Evolutionary conservation across 768 basidiomycete genomes (phyloP), one percentile per base, ranked within the genome.

Genomic region (Roridomyces roridus): DNA sequence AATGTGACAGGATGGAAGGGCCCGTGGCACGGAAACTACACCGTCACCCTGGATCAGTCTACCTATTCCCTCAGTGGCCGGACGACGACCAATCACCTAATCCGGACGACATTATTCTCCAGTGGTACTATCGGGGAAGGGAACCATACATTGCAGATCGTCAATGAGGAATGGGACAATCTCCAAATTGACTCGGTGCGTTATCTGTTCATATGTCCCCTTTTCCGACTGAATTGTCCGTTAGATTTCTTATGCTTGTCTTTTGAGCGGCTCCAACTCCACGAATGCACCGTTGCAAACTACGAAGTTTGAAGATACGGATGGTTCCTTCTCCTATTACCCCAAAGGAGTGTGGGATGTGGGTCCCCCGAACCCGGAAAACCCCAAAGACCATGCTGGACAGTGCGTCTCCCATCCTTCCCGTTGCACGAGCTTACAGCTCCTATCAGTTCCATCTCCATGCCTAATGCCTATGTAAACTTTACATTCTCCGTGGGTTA

Each of bases 121-220:
- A 28, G 25, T 21, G 17, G 15, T 17, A 14, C 20, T 24, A 35
- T 62, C 20, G 10, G 6, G 4, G n/a, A 26, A 5, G 61, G 52
- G 4, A 23, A 1, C 11, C 53, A 59, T 42, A 43, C 44, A 21
- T 35, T 58, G 39, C 28, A 8, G 11, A 55, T 62, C 31, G 25
- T 29, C 29, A 63, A 63, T 47, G 34, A 40, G 12, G 49, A 28
- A 21, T 31, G 41, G 48, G 1, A 6, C 3, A 48, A 43, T 3
- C 48, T 63, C 5, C 53, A 59, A n/a, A 63, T 63, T 23, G 57
- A 63, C 26, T 55, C 57, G 6, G 61, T 58, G 46, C 40, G 61
- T 51, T 23, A 23, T 24, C 23, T 23, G 23, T n/a, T 18, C 31
- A 15, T 3, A 9, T 20, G 7, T 20, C 17, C 9, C 5, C 20